These are phyloP conservation scores for Thielaviopsis ethacetica DNA, from an alignment of 2,329 filamentous ascomycete genomes.

Conservation along the genomic window DNA sequence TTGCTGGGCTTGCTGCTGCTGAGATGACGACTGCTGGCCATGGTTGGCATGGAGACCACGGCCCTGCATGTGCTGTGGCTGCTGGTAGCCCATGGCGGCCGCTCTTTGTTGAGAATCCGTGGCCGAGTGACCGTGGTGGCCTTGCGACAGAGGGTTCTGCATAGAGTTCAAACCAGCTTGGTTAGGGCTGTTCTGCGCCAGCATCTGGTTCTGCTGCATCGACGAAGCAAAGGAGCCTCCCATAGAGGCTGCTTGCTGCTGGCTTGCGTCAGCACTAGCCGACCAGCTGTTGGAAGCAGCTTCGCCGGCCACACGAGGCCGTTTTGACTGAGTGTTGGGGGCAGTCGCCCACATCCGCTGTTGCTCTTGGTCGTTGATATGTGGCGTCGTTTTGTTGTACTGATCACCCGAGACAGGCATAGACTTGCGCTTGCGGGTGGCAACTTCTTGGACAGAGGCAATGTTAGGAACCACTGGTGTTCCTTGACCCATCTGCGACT, in stretches of 20 bases:
- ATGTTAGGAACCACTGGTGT: conserved; percentile 1
- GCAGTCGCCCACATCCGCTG: not conserved
- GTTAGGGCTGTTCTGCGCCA: conserved; percentile 6
- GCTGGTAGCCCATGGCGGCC: not conserved
- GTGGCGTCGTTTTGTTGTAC: conserved; percentile 5
- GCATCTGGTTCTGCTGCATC: conserved; percentile 10
- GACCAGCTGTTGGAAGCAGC: conserved; percentile 1
- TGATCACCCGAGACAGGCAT: conserved; percentile 8
- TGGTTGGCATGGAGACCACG: conserved; percentile 3
- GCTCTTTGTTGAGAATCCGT: conserved; percentile 6
- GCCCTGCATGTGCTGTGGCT: conserved; percentile 2
- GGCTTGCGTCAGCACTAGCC: not conserved
- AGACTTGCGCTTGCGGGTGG: conserved; percentile 10
- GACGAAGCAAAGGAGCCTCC: conserved; percentile 2
- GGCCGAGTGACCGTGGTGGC: conserved; percentile 3
- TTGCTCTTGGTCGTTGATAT: conserved; percentile 4
- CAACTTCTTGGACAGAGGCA: conserved; percentile 3
- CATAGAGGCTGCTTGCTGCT: conserved; percentile 6
- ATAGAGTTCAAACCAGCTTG: not conserved
- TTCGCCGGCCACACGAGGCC: conserved; percentile 9
- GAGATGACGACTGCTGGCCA: conserved; percentile 10
- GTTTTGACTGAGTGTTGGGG: conserved; percentile 6
- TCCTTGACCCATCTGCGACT: conserved; percentile 1
- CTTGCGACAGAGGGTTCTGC: conserved; percentile 5
- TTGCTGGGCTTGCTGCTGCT: conserved; percentile 1